Percentiles rank a stretch among this genome's conserved stretches.
These are phyloP conservation scores for Massarina eburnea DNA, from an alignment of 2,329 filamentous ascomycete species.

Conservation along the genomic window DNA sequence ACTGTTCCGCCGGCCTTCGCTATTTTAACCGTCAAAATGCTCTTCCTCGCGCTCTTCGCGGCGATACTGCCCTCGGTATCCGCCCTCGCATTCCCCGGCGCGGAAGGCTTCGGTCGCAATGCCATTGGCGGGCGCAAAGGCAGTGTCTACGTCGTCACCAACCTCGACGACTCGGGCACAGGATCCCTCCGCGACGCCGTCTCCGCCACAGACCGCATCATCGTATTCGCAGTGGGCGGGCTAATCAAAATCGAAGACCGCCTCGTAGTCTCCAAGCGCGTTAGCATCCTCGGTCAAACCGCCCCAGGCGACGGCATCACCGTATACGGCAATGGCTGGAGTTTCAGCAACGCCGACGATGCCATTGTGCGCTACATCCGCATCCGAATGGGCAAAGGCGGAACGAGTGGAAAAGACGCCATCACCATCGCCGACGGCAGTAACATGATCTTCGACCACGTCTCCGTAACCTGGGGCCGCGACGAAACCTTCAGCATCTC, in stretches of 20 bases:
- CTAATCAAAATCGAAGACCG: conserved; percentile 52
- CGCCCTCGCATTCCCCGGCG: conserved; percentile 51
- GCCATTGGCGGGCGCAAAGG: conserved; percentile 52
- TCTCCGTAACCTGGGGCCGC: conserved; percentile 57
- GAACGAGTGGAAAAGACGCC: conserved; percentile 56
- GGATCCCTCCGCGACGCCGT: conserved; percentile 57
- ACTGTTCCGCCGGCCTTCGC: background rate
- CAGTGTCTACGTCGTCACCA: conserved; percentile 53
- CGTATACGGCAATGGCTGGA: conserved; percentile 58
- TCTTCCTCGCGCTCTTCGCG: conserved; percentile 3
- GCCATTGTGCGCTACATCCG: conserved; percentile 59
- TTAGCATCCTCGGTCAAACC: conserved; percentile 56
- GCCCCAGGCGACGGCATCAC: conserved; percentile 54
- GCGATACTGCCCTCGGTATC: conserved; percentile 5
- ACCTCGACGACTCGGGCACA: conserved; percentile 51
- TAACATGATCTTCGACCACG: conserved; percentile 60
- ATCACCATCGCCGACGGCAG: conserved; percentile 56
- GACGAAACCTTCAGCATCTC: conserved; percentile 59
- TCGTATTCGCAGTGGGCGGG: conserved; percentile 55
- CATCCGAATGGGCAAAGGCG: conserved; percentile 56
- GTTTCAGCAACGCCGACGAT: conserved; percentile 55
- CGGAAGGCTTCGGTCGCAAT: conserved; percentile 53
- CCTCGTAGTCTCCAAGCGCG: conserved; percentile 52
- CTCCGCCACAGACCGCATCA: conserved; percentile 50
- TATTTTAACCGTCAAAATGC: conserved; percentile 5